phyloP scores from a whole-genome alignment of 164 flowering plant species.

The Brasenia schreberi region DNA sequence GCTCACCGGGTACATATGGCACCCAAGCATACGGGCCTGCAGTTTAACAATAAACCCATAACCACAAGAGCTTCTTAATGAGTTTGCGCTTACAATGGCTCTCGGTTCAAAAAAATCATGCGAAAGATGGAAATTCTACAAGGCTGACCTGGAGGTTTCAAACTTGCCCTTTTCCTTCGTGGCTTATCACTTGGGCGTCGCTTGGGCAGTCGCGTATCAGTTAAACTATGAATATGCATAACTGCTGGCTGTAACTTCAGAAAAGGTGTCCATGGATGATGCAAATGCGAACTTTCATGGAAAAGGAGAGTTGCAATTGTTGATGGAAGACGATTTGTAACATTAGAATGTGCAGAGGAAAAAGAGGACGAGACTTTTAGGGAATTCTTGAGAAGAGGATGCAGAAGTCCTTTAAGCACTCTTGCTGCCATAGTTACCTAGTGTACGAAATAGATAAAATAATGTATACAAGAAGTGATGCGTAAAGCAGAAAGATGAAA shows the following conservation, averaged over 20 bases:
- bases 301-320: neutral
- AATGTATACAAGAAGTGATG: no score
- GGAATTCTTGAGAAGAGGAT: neutral
- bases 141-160: conserved; percentile 78
- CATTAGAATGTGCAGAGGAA: neutral
- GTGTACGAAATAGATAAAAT: no score
- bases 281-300: neutral
- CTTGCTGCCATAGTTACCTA: neutral
- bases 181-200: conserved; percentile 43
- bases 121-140: neutral
- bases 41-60: conserved; percentile 8
- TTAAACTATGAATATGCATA: conserved; percentile 41
- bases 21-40: conserved; percentile 85
- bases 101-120: neutral
- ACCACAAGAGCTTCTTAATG: neutral
- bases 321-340: neutral
- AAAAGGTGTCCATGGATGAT: neutral
- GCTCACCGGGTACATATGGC: conserved; percentile 46
- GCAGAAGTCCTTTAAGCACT: neutral
- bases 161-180: conserved; percentile 54
- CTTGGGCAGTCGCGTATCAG: conserved; percentile 69
- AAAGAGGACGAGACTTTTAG: neutral
- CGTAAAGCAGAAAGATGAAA: no score
- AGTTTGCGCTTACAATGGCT: neutral
- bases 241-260: neutral